Conservation (phyloP, 345 rosid species). For the Sonneratia alba region DNA sequence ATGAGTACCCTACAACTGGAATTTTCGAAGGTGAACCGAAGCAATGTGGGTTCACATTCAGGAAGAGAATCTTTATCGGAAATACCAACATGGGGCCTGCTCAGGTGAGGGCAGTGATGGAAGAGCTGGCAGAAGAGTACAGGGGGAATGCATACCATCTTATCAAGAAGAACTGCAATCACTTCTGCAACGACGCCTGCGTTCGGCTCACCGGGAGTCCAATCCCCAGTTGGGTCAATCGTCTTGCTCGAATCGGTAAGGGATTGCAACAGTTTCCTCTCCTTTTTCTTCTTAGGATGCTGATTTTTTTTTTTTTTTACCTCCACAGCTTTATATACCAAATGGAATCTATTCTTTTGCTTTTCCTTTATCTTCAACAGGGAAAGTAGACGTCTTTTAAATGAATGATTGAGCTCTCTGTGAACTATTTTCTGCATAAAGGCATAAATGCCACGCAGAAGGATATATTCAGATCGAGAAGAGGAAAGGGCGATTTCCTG, state of each 20-base stretch:
- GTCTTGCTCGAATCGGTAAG: constrained; percentile 85
- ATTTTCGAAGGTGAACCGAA: constrained; percentile 91
- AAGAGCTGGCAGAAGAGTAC: constrained; percentile 64
- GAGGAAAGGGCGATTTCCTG: not conserved
- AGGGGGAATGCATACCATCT: constrained; percentile 82
- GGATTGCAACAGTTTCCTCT: constrained; percentile 7
- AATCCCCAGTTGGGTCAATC: constrained; percentile 93
- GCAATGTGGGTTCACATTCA: constrained; percentile 77
- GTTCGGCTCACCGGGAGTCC: constrained; percentile 65
- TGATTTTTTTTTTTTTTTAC: too few relatives aligned
- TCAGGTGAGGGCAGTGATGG: constrained; percentile 70
- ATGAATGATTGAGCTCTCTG: not conserved
- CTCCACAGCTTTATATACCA: not conserved
- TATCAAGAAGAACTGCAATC: constrained; percentile 93
- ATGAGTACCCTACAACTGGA: constrained; percentile 84
- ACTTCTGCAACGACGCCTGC: constrained; percentile 90
- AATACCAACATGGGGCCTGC: constrained; percentile 62
- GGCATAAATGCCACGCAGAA: not conserved
- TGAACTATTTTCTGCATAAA: not conserved
- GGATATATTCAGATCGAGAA: not conserved
- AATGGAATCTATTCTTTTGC: not conserved
- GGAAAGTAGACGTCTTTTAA: not conserved
- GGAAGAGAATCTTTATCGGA: constrained; percentile 79
- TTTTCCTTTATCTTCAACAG: not conserved
- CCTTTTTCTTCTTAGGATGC: too few relatives aligned